Percentiles rank a stretch among this genome's conserved stretches.
Conservation (phyloP, 2,329 filamentous ascomycete species). For the Zymoseptoria passerinii region DNA sequence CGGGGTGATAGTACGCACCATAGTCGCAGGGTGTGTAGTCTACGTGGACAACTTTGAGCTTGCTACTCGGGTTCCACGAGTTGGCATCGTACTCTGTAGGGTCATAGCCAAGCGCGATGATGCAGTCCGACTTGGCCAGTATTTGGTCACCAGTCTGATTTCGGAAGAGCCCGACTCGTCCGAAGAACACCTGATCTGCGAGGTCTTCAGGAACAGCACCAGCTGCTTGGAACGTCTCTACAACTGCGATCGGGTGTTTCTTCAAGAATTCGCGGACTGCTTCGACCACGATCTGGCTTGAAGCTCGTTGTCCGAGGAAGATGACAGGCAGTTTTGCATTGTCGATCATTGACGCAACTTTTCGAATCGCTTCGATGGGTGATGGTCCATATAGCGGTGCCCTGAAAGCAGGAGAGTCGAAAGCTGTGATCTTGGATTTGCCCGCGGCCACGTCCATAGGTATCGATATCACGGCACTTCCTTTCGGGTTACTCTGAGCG, state of each 20-base stretch:
- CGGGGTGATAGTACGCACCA: conserved; percentile 36
- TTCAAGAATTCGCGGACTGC: conserved; percentile 37
- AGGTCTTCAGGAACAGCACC: conserved; percentile 39
- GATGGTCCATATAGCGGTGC: conserved; percentile 37
- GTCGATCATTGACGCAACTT: conserved; percentile 30
- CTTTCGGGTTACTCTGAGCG: conserved; percentile 36
- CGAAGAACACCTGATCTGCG: conserved; percentile 38
- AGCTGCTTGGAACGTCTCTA: conserved; percentile 46
- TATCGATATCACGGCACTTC: conserved; percentile 37
- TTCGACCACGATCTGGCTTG: conserved; percentile 33
- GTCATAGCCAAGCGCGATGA: conserved; percentile 42
- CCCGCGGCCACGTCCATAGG: conserved; percentile 39
- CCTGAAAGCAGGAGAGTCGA: conserved; percentile 33
- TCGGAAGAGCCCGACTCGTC: conserved; percentile 41
- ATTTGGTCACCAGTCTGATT: conserved; percentile 43
- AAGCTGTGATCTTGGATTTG: conserved; percentile 34
- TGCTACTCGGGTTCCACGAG: conserved; percentile 36
- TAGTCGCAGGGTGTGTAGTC: conserved; percentile 37
- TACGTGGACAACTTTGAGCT: conserved; percentile 37
- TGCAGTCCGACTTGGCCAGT: conserved; percentile 37
- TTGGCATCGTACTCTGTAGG: conserved; percentile 42
- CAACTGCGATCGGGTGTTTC: conserved; percentile 37
- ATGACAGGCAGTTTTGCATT: conserved; percentile 35
- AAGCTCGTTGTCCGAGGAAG: conserved; percentile 40
- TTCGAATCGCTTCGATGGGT: conserved; percentile 25